Evolutionary conservation across 108 stramenopile species (phyloP).

Genomic region (Cyclotella sp.): DNA sequence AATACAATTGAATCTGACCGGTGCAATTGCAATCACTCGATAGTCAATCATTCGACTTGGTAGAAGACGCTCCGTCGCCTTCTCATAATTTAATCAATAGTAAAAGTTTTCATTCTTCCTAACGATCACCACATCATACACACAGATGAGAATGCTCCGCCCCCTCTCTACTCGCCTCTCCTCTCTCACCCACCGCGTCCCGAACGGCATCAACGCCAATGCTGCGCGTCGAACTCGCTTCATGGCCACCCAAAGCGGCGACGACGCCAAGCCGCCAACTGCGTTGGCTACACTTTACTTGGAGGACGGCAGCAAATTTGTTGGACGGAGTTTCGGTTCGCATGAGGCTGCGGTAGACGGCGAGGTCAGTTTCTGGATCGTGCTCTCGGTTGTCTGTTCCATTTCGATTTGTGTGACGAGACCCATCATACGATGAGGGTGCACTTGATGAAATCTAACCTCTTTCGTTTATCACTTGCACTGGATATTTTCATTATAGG

Average conservation of each 20-base stretch:
- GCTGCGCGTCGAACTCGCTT: conserved; percentile 26
- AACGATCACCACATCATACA: neutral
- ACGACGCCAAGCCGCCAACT: conserved; percentile 69
- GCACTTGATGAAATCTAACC: conserved; percentile 2
- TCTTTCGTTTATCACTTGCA: neutral
- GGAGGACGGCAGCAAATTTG: conserved; percentile 82
- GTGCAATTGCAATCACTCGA: conserved; percentile 2
- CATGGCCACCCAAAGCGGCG: conserved; percentile 68
- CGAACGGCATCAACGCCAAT: neutral
- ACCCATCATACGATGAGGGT: neutral
- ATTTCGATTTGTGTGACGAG: neutral
- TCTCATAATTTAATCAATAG: neutral
- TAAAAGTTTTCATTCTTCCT: neutral
- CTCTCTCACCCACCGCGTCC: conserved; percentile 18
- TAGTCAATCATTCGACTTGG: neutral
- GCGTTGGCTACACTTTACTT: conserved; percentile 80
- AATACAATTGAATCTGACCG: neutral
- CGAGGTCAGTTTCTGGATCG: conserved; percentile 63
- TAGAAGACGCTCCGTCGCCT: neutral
- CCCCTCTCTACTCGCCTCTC: conserved; percentile 30
- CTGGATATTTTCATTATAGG: conserved; percentile 58
- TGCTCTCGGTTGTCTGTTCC: neutral
- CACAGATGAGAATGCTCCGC: conserved; percentile 33
- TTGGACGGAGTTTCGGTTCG: conserved; percentile 77
- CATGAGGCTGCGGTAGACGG: conserved; percentile 78